Conservation (phyloP, 1,284 basidiomycete species). For the Xanthoconium separans region DNA sequence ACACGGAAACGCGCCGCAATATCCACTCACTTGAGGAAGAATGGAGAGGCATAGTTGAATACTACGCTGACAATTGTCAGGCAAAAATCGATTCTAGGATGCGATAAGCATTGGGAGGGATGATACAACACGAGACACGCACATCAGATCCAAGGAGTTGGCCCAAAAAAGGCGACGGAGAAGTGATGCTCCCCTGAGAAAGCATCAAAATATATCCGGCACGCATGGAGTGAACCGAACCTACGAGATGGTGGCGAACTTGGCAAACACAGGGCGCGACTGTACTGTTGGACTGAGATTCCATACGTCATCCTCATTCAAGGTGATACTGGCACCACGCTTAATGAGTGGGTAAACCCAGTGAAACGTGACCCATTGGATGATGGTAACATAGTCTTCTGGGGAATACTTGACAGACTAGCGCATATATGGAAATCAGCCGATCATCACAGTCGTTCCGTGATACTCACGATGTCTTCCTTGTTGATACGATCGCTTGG, state of each 20-base stretch:
- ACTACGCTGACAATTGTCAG: slow-evolving; percentile 58
- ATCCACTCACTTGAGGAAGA: slow-evolving; percentile 40
- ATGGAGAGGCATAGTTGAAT: slow-evolving; percentile 57
- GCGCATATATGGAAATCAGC: background rate
- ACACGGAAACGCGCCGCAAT: background rate
- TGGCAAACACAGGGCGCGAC: slow-evolving; percentile 50
- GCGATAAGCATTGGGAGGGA: background rate
- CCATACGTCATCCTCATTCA: slow-evolving; percentile 62
- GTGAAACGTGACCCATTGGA: slow-evolving; percentile 67
- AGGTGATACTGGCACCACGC: slow-evolving; percentile 47
- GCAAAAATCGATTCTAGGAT: slow-evolving; percentile 55
- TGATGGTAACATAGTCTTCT: slow-evolving; percentile 66
- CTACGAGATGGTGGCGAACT: slow-evolving; percentile 39
- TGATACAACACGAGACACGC: slow-evolving; percentile 12
- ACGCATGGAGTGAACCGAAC: slow-evolving; percentile 23
- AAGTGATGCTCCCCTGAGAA: slow-evolving; percentile 48
- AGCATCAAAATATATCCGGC: background rate
- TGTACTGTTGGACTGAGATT: slow-evolving; percentile 53
- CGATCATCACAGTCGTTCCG: background rate
- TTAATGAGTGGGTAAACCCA: slow-evolving; percentile 64
- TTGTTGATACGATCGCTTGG: slow-evolving; percentile 40
- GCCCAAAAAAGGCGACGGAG: slow-evolving; percentile 62
- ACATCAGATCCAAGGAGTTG: slow-evolving; percentile 73
- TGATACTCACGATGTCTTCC: slow-evolving; percentile 39
- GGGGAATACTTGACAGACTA: slow-evolving; percentile 47